Evolutionary conservation across 495 filamentous ascomycete genomes (phyloP).

Genomic region (Physcia stellaris): DNA sequence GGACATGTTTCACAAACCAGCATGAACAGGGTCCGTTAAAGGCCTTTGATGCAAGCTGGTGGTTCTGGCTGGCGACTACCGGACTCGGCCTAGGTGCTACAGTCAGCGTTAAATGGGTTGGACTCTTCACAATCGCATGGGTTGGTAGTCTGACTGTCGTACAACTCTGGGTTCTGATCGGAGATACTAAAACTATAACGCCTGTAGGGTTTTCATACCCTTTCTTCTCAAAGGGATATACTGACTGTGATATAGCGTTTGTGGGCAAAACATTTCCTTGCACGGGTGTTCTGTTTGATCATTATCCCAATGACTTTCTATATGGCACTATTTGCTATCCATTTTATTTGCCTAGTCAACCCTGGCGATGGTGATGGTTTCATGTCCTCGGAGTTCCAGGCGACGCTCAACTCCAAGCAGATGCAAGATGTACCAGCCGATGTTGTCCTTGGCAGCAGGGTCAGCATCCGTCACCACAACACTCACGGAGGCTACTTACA

Average conservation of each 20-base stretch:
- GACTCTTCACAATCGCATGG: slow-evolving; percentile 97
- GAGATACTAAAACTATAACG: slow-evolving; percentile 72
- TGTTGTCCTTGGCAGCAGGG: slow-evolving; percentile 73
- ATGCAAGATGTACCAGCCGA: slow-evolving; percentile 94
- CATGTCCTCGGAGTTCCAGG: slow-evolving; percentile 98
- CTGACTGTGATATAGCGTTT: slow-evolving; percentile 40
- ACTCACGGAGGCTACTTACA: slow-evolving; percentile 97
- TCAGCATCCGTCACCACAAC: slow-evolving; percentile 82
- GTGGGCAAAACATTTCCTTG: slow-evolving; percentile 92
- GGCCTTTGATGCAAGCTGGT: slow-evolving; percentile 84
- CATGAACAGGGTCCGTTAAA: slow-evolving; percentile 81
- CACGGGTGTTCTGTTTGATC: slow-evolving; percentile 83
- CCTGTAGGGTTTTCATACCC: slow-evolving; percentile 31
- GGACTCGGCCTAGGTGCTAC: slow-evolving; percentile 83
- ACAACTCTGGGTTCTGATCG: slow-evolving; percentile 88
- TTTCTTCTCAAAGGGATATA: neutral
- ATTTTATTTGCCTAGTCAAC: slow-evolving; percentile 85
- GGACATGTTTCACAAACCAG: slow-evolving; percentile 89
- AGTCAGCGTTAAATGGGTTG: slow-evolving; percentile 96
- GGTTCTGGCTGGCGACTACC: slow-evolving; percentile 90
- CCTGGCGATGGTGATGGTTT: slow-evolving; percentile 97
- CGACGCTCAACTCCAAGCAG: slow-evolving; percentile 85
- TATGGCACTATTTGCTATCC: slow-evolving; percentile 88
- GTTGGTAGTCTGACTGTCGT: slow-evolving; percentile 81
- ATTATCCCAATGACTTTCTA: slow-evolving; percentile 84